These are phyloP conservation scores for Amauroascus niger DNA, from an alignment of 2,329 filamentous ascomycete genomes.

Conservation along the genomic window DNA sequence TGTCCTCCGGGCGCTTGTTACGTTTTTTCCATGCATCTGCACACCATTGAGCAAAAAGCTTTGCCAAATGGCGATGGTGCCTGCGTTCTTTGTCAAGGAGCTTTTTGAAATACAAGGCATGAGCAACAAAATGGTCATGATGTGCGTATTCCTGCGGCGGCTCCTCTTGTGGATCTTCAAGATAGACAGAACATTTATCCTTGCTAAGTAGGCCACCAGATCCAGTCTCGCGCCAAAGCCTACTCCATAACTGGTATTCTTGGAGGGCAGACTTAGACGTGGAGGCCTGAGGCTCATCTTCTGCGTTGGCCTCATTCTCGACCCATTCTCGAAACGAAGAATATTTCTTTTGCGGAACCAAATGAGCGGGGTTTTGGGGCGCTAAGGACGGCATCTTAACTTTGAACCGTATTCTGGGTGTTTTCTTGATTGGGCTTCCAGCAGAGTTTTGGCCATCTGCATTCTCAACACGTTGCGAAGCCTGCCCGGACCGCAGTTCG, in stretches of 20 bases:
- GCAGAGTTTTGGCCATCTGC: slow-evolving; percentile 12
- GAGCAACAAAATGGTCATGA: slow-evolving; percentile 70
- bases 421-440: slow-evolving; percentile 17
- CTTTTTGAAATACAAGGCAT: slow-evolving; percentile 69
- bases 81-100: slow-evolving; percentile 70
- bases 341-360: slow-evolving; percentile 38
- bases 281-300: slow-evolving; percentile 35
- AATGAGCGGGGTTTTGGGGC: slow-evolving; percentile 45
- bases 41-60: slow-evolving; percentile 56
- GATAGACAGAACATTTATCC: slow-evolving; percentile 60
- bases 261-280: slow-evolving; percentile 53
- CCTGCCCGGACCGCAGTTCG: not conserved
- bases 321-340: slow-evolving; percentile 56
- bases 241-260: slow-evolving; percentile 60
- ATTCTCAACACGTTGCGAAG: not conserved
- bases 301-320: slow-evolving; percentile 40
- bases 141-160: slow-evolving; percentile 75
- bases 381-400: slow-evolving; percentile 44
- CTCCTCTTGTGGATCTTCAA: slow-evolving; percentile 63
- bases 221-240: slow-evolving; percentile 62
- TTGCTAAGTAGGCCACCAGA: slow-evolving; percentile 65
- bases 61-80: slow-evolving; percentile 66
- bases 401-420: slow-evolving; percentile 38
- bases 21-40: slow-evolving; percentile 36
- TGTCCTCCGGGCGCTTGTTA: slow-evolving; percentile 53